These are phyloP conservation scores for Solanum virginianum DNA, from an alignment of 257 asterid species.

Conservation along the genomic window DNA sequence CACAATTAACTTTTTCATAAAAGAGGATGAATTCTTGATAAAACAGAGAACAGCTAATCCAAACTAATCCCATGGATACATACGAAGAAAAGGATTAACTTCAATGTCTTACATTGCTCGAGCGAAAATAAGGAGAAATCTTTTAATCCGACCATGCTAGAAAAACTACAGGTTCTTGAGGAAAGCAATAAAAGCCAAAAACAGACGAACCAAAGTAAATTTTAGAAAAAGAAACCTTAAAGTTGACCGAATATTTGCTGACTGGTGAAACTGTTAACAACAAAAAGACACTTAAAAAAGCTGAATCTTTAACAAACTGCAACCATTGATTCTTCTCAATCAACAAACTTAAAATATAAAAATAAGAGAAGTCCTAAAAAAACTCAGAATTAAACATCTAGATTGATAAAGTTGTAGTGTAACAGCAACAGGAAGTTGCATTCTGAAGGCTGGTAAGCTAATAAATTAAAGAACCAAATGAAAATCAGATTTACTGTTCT, in stretches of 20 bases:
- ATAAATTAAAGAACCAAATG: not conserved
- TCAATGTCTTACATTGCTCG: not conserved
- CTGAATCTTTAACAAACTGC: not conserved
- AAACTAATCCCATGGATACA: not conserved
- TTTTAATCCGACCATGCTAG: not conserved
- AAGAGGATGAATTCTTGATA: not conserved
- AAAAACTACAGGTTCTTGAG: not conserved
- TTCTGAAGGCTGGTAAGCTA: not conserved
- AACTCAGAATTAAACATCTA: not conserved
- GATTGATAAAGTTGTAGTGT: not conserved
- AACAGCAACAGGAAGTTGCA: not conserved
- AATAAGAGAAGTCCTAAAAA: not conserved
- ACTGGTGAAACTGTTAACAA: not conserved
- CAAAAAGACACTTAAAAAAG: not conserved
- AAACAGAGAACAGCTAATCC: not conserved
- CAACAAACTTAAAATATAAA: not conserved
- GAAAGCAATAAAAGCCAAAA: not conserved
- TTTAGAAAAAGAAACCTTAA: not conserved
- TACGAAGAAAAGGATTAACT: not conserved
- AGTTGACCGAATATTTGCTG: not conserved
- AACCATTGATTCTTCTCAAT: not conserved
- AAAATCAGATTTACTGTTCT: not conserved
- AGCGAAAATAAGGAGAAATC: not conserved
- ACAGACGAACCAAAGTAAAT: not conserved
- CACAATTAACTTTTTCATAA: not conserved